Conservation (phyloP, 257 asterid genomes). For the Nicotiana obtusifolia region DNA sequence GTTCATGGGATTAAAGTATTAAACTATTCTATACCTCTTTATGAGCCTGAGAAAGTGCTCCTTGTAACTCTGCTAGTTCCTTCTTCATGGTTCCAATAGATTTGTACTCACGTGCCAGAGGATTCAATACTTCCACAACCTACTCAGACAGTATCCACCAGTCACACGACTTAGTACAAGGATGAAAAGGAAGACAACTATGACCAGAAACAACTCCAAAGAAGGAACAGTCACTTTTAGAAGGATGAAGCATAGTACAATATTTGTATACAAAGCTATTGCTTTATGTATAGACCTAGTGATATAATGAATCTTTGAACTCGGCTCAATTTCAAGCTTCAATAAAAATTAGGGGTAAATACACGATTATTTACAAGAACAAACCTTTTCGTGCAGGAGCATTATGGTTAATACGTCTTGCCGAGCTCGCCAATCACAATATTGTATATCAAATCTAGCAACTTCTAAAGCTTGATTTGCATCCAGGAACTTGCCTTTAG, state of each 20-base stretch:
- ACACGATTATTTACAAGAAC: background rate
- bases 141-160: conserved; percentile 11
- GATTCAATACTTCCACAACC: conserved; percentile 93
- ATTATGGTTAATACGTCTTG: conserved; percentile 86
- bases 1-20: background rate
- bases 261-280: background rate
- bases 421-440: conserved; percentile 97
- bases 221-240: background rate
- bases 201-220: background rate
- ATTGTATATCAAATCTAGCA: conserved; percentile 80
- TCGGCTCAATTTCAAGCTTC: background rate
- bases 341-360: background rate
- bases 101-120: conserved; percentile 95
- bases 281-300: background rate
- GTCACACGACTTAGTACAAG: background rate
- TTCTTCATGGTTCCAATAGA: conserved; percentile 82
- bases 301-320: background rate
- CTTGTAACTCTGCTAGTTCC: conserved; percentile 87
- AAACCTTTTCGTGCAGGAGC: conserved; percentile 93
- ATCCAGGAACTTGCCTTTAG: conserved; percentile 75
- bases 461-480: conserved; percentile 78
- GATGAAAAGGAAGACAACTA: background rate
- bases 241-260: no score
- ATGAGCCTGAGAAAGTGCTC: conserved; percentile 69
- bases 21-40: conserved; percentile 46